Evolutionary conservation across 768 basidiomycete species (phyloP).

Genomic region (Thelephora aurantiotincta): DNA sequence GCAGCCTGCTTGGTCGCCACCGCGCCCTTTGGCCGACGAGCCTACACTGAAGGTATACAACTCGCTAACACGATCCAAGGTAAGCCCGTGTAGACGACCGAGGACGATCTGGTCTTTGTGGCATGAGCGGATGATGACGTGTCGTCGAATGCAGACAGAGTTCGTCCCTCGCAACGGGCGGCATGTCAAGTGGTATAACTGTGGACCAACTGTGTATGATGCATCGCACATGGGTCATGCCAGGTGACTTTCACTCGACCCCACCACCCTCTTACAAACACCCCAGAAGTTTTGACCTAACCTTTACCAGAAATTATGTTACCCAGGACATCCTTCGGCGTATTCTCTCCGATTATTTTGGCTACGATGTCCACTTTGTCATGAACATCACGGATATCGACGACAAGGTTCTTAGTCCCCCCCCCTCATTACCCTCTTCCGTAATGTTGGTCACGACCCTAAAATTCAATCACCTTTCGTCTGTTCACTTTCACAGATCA

Average conservation of each 20-base stretch:
- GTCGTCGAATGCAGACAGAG: constrained; percentile 36
- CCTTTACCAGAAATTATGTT: constrained; percentile 71
- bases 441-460: background rate
- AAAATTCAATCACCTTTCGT: background rate
- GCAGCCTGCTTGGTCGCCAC: constrained; percentile 42
- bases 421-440: too few species aligned
- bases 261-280: background rate
- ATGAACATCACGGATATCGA: constrained; percentile 99
- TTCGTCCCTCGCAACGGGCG: constrained; percentile 58
- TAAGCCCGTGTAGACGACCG: constrained; percentile 21
- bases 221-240: constrained; percentile 98
- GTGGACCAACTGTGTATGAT: constrained; percentile 98
- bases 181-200: constrained; percentile 97
- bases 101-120: constrained; percentile 2
- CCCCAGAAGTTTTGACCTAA: background rate
- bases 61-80: constrained; percentile 85
- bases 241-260: constrained; percentile 38
- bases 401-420: constrained; percentile 61
- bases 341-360: constrained; percentile 91
- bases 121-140: background rate
- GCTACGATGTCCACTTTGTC: constrained; percentile 95
- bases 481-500: constrained; percentile 50
- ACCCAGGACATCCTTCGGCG: constrained; percentile 86
- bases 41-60: constrained; percentile 81
- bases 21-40: constrained; percentile 31